phyloP scores from a whole-genome alignment of 257 asterid genomes.

The Buddleja alternifolia region DNA sequence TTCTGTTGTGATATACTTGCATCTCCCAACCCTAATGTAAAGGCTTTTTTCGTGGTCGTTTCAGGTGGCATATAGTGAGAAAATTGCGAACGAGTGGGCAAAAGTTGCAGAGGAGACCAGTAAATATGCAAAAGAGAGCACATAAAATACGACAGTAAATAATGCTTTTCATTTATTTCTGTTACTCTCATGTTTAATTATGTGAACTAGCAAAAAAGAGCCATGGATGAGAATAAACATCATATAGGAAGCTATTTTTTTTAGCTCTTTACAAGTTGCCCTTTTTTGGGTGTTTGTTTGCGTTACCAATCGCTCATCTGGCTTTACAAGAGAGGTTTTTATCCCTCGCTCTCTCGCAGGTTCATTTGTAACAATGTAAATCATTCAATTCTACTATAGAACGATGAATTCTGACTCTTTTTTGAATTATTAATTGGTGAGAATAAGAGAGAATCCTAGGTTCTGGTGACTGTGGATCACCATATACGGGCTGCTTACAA shows the following conservation, averaged over 20 bases:
- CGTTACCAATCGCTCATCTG: neutral
- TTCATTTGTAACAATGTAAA: neutral
- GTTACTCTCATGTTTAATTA: slow-evolving; percentile 5
- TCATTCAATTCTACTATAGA: neutral
- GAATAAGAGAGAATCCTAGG: no score
- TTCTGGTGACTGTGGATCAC: no score
- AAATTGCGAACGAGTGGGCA: slow-evolving; percentile 77
- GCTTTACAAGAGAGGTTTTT: slow-evolving; percentile 10
- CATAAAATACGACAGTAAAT: slow-evolving; percentile 38
- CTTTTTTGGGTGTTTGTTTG: neutral
- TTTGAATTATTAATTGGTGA: neutral
- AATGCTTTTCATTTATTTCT: slow-evolving; percentile 4
- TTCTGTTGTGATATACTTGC: neutral
- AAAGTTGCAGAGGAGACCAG: slow-evolving; percentile 83
- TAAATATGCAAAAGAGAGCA: slow-evolving; percentile 55
- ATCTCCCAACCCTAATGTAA: slow-evolving; percentile 1
- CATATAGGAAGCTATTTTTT: slow-evolving; percentile 6
- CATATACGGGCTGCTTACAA: no score
- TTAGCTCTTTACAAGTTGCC: neutral
- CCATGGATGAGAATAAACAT: slow-evolving; percentile 18
- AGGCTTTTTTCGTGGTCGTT: slow-evolving; percentile 25
- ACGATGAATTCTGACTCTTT: neutral
- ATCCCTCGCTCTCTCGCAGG: neutral
- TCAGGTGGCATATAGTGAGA: slow-evolving; percentile 78
- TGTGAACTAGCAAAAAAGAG: slow-evolving; percentile 18